These are phyloP conservation scores for Phytophthora syringae DNA, from an alignment of 352 stramenopile genomes.

Conservation along the genomic window DNA sequence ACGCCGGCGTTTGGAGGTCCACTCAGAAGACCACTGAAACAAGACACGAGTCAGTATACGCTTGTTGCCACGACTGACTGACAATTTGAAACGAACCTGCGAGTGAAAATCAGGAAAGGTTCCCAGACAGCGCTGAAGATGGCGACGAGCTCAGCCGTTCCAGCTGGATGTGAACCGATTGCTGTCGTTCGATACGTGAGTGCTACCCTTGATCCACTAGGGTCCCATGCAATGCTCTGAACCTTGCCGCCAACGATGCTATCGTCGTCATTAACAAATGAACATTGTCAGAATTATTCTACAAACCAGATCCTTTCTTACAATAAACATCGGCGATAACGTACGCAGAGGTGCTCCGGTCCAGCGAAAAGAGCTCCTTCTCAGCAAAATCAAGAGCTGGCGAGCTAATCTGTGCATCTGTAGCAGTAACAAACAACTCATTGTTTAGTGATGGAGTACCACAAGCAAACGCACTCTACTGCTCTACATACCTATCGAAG, in stretches of 20 bases:
- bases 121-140: constrained; percentile 77
- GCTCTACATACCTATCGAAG: constrained; percentile 55
- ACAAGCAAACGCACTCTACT: background rate
- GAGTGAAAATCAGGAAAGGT: constrained; percentile 81
- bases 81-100: constrained; percentile 37
- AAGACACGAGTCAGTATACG: background rate
- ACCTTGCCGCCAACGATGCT: constrained; percentile 71
- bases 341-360: constrained; percentile 67
- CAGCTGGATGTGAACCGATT: constrained; percentile 26
- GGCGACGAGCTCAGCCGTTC: constrained; percentile 59
- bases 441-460: constrained; percentile 1
- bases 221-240: constrained; percentile 72
- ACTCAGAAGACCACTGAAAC: constrained; percentile 56
- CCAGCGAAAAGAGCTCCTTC: constrained; percentile 63
- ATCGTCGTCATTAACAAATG: background rate
- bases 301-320: background rate
- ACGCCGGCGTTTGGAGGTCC: constrained; percentile 66
- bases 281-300: background rate
- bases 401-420: constrained; percentile 79
- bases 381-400: constrained; percentile 74
- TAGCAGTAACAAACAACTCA: background rate
- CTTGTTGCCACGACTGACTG: background rate
- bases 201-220: constrained; percentile 67
- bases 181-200: constrained; percentile 54
- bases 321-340: constrained; percentile 8